Conservation (phyloP, 495 filamentous ascomycete genomes). For the Tirmania nivea region DNA sequence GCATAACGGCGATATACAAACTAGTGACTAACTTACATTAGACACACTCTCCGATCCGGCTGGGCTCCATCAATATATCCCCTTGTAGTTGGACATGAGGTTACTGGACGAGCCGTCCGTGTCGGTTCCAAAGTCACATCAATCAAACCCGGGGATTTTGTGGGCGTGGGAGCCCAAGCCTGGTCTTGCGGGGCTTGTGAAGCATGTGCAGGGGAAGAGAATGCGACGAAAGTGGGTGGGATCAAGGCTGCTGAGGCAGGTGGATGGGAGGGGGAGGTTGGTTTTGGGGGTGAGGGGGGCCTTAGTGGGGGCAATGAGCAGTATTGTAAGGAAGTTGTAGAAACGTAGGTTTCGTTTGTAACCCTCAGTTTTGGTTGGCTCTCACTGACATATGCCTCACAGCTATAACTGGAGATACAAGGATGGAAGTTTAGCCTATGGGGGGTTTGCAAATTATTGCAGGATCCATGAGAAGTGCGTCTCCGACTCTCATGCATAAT, state of each 20-base stretch:
- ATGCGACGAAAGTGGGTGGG: neutral
- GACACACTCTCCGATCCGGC: constrained; percentile 10
- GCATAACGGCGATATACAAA: neutral
- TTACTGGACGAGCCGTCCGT: constrained; percentile 4
- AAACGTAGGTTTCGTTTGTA: neutral
- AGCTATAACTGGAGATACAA: constrained; percentile 11
- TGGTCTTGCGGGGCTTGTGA: constrained; percentile 13
- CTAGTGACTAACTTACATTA: neutral
- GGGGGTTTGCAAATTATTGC: constrained; percentile 6
- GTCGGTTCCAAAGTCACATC: constrained; percentile 7
- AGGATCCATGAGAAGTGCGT: neutral
- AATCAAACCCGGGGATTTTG: constrained; percentile 2
- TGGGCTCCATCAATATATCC: constrained; percentile 11
- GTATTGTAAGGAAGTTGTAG: constrained; percentile 5
- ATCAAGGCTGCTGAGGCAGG: neutral
- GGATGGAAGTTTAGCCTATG: constrained; percentile 4
- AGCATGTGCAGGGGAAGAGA: constrained; percentile 5
- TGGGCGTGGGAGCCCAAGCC: constrained; percentile 11
- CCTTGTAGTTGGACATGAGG: constrained; percentile 8
- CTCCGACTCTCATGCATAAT: too few species aligned
- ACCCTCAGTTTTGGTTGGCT: neutral
- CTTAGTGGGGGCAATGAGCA: constrained; percentile 3
- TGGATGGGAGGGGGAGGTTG: constrained; percentile 5
- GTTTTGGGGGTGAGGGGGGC: constrained; percentile 2
- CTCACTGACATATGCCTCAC: constrained; percentile 1